Base-by-base conservation (phyloP, 2,329 filamentous ascomycete species). In the Phialocephala sp. region DNA sequence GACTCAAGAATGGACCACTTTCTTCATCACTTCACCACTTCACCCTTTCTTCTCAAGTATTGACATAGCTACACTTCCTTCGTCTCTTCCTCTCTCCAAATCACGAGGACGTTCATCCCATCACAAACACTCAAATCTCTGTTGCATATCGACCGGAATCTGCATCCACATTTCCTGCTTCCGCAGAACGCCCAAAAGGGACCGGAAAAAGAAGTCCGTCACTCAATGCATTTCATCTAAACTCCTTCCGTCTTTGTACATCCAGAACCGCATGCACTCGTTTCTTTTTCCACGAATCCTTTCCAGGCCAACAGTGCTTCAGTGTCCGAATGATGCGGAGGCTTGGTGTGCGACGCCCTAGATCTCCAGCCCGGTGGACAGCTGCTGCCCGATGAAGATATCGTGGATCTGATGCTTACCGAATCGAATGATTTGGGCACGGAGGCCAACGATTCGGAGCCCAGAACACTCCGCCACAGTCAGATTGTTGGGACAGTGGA, bases 71-170 rank as follows among this genome's bases (percentile, higher is more conserved):
- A 1, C 18, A 22, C 18, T 36, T 27, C 55, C 35, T 36, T 27
- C 55, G 18, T 20, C 18, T 18, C 52, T 27, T 35, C n/a, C 8
- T 55, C 22, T 35, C 52, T 55, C 24, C 20, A 35, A 18, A 39
- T 57, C 55, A 36, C 55, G 20, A 57, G n/a, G 27, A n/a, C 24
- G 24, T 50, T 59, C 56, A 39, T 60, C 37, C 39, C 22, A 47
- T 61, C 12, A 35, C 50, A 35, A 41, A 54, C 20, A n/a, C 35
- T 20, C 50, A 41, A 35, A 18, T 27, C 37, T 60, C 32, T 68
- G 64, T 61, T 68, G 62, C 67, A 66, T 41, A 18, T 65, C 64
- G 59, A 24, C 56, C 64, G 55, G 52, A 66, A 63, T 57, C 24
- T 32, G 45, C 24, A 54, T 61, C 27, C 61, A 35, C 24, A 36